phyloP scores from a whole-genome alignment of 176 grass and related monocot species.

The Musa itinerans region DNA sequence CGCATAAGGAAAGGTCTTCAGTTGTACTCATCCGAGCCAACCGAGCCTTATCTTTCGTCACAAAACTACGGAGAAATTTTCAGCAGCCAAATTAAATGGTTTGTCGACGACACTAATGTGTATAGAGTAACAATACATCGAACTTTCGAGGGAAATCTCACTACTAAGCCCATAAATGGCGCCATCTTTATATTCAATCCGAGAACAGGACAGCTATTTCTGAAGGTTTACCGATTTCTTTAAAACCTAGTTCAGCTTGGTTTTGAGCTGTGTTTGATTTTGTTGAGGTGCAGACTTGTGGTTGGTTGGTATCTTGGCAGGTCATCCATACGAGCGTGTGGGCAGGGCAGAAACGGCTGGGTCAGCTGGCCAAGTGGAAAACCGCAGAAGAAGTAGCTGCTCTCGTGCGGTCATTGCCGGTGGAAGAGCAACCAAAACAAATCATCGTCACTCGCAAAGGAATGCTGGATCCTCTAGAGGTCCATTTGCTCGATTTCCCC shows the following conservation, averaged over 20 bases:
- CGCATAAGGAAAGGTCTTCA: slow-evolving; percentile 94
- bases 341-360: slow-evolving; percentile 96
- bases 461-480: slow-evolving; percentile 95
- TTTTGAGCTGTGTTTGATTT: not conserved
- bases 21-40: slow-evolving; percentile 95
- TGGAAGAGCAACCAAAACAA: slow-evolving; percentile 97
- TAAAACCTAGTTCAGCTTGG: not conserved
- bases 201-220: slow-evolving; percentile 87
- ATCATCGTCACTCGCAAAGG: slow-evolving; percentile 96
- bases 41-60: slow-evolving; percentile 92
- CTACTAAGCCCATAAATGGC: slow-evolving; percentile 94
- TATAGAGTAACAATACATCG: slow-evolving; percentile 96
- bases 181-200: slow-evolving; percentile 99
- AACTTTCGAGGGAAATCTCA: slow-evolving; percentile 98
- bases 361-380: slow-evolving; percentile 98
- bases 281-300: not conserved
- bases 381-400: slow-evolving; percentile 98
- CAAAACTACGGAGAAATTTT: slow-evolving; percentile 99
- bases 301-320: slow-evolving; percentile 23
- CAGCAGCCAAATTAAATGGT: slow-evolving; percentile 99
- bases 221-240: slow-evolving; percentile 49
- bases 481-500: slow-evolving; percentile 95
- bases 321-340: slow-evolving; percentile 98
- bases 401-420: slow-evolving; percentile 79
- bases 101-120: slow-evolving; percentile 98